Conservation (phyloP, 2,329 filamentous ascomycete species). For the Calonectria hawksworthii region DNA sequence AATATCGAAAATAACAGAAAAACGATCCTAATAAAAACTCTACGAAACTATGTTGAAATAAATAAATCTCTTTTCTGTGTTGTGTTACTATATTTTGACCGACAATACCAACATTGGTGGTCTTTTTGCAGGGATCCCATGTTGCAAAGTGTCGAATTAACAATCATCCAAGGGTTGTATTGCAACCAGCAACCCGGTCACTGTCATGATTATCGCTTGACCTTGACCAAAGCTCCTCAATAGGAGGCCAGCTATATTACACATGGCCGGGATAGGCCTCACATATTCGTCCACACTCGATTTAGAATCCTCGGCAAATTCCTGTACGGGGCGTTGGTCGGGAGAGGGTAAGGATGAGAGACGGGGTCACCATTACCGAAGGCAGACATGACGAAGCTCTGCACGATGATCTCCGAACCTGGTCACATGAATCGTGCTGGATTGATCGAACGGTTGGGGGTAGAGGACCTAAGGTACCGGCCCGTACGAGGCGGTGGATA, state of each 20-base stretch:
- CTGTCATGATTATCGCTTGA: background rate
- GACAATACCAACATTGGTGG: no score
- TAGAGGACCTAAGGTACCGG: background rate
- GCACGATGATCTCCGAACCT: constrained; percentile 8
- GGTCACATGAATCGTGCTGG: background rate
- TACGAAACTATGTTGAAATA: background rate
- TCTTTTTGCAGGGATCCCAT: background rate
- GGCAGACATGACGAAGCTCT: background rate
- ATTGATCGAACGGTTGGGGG: constrained; percentile 1
- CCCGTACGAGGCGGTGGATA: constrained; percentile 15
- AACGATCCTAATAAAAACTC: no score
- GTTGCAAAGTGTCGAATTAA: background rate
- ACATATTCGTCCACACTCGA: background rate
- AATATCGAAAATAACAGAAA: background rate
- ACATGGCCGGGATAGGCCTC: constrained; percentile 1
- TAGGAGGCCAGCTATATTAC: constrained; percentile 10
- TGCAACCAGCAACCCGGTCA: background rate
- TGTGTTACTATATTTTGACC: background rate
- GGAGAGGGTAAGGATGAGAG: background rate
- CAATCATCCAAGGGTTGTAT: background rate
- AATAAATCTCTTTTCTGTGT: background rate
- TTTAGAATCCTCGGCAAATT: constrained; percentile 9
- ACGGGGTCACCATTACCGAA: constrained; percentile 13
- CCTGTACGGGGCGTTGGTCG: background rate
- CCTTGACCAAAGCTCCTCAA: constrained; percentile 10